phyloP scores from a whole-genome alignment of 1,284 basidiomycete genomes.

The Vanrija pseudolonga region DNA sequence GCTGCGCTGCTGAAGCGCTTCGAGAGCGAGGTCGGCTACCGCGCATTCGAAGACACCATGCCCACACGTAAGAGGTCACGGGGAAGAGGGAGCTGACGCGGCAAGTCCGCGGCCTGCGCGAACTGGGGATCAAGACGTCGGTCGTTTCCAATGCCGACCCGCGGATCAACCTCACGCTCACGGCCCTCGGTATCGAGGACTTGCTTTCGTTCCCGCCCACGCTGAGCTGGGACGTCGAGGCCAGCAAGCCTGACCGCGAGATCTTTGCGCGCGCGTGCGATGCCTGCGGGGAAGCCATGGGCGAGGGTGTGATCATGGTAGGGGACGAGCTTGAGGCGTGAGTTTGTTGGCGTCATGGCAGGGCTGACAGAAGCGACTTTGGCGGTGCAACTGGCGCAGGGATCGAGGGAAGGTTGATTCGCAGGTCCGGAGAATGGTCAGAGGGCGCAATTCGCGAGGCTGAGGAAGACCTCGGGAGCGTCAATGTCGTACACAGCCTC shows the following conservation, averaged over 20 bases:
- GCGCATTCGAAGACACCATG: conserved; percentile 42
- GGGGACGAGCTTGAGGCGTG: conserved; percentile 50
- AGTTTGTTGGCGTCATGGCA: conserved; percentile 15
- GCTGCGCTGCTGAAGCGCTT: conserved; percentile 38
- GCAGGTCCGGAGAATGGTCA: conserved; percentile 42
- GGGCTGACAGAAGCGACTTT: conserved; percentile 38
- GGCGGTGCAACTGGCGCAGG: conserved; percentile 34
- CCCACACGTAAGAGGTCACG: conserved; percentile 22
- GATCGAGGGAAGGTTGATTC: conserved; percentile 40
- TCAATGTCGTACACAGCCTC: conserved; percentile 27
- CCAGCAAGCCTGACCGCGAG: conserved; percentile 35
- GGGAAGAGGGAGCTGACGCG: not conserved
- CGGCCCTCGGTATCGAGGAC: conserved; percentile 32
- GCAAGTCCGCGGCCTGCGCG: conserved; percentile 36
- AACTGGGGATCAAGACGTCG: conserved; percentile 38
- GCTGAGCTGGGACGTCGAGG: conserved; percentile 43
- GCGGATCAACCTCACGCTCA: conserved; percentile 37
- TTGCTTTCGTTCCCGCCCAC: conserved; percentile 38
- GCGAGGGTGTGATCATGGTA: conserved; percentile 45
- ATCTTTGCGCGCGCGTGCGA: conserved; percentile 41
- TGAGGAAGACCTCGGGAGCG: conserved; percentile 31
- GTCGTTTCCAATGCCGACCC: conserved; percentile 48
- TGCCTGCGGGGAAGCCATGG: conserved; percentile 19
- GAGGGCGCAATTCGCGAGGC: conserved; percentile 41
- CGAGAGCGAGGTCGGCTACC: conserved; percentile 45